phyloP scores from a whole-genome alignment of 2,329 filamentous ascomycete genomes.

The Botrytis porri region DNA sequence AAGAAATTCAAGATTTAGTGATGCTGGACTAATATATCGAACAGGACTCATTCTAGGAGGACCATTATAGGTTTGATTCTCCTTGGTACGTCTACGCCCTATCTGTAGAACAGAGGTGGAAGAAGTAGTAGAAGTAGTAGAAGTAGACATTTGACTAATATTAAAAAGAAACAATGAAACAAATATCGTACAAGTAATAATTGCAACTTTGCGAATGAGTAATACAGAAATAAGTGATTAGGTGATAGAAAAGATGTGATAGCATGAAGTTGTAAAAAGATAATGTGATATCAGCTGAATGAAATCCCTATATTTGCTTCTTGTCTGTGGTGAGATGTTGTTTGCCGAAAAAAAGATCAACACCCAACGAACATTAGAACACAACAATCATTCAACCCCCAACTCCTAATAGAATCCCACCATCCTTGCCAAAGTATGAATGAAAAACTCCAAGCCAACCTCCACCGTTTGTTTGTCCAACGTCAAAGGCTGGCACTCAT shows the following conservation, averaged over 20 bases:
- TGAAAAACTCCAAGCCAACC: neutral
- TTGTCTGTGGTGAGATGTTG: neutral
- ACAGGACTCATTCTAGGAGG: conserved; percentile 39
- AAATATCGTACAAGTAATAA: conserved; percentile 9
- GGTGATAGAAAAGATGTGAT: neutral
- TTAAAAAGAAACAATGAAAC: conserved; percentile 11
- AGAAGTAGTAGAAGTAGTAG: conserved; percentile 25
- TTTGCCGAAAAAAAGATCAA: conserved; percentile 6
- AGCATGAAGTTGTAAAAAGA: neutral
- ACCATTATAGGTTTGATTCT: conserved; percentile 35
- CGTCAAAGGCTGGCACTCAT: conserved; percentile 1
- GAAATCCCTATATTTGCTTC: neutral
- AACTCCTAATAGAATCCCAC: neutral
- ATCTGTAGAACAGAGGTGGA: conserved; percentile 34
- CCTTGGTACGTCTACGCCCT: conserved; percentile 34
- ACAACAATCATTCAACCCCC: neutral
- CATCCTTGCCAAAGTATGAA: neutral
- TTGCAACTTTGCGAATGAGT: conserved; percentile 30
- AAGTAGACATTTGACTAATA: conserved; percentile 16
- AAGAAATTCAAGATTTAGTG: conserved; percentile 62
- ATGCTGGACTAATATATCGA: conserved; percentile 52
- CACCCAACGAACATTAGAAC: neutral
- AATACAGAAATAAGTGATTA: neutral
- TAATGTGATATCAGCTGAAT: neutral
- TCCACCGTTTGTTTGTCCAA: conserved; percentile 15